Percentiles rank a stretch among this genome's conserved stretches.
phyloP scores from a whole-genome alignment of 306 rosid species.

The Fagus crenata region DNA sequence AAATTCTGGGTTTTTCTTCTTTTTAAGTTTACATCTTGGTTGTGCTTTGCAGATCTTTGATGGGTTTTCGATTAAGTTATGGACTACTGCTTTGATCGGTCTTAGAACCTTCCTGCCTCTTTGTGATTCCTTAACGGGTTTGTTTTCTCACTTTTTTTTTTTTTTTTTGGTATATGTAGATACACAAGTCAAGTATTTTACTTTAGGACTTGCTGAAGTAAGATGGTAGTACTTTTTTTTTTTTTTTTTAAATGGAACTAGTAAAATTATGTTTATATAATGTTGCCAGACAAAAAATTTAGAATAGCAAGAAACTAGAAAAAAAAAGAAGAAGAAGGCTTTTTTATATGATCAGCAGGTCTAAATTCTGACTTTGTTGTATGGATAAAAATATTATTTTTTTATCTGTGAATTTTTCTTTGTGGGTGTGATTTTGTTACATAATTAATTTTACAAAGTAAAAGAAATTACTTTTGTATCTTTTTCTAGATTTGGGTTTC shows the following conservation, averaged over 20 bases:
- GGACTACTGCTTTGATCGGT: slow-evolving; percentile 30
- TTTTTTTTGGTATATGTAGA: not conserved
- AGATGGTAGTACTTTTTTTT: not conserved
- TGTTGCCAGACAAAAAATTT: too few species aligned
- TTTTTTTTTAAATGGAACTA: not conserved
- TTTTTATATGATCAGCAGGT: not conserved
- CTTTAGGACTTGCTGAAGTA: not conserved
- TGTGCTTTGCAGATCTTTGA: slow-evolving; percentile 36
- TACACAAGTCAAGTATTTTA: not conserved
- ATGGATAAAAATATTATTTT: not conserved
- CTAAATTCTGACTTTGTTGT: not conserved
- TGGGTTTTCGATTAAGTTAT: slow-evolving; percentile 35
- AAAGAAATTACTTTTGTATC: not conserved
- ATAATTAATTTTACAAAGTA: not conserved
- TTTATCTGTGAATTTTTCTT: not conserved
- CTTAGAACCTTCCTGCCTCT: slow-evolving; percentile 1
- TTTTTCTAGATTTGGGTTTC: not conserved
- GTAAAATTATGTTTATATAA: not conserved
- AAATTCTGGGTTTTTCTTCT: not conserved
- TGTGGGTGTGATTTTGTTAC: not conserved
- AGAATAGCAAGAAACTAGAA: not conserved
- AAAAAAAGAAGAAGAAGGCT: not conserved
- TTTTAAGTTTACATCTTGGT: slow-evolving; percentile 14
- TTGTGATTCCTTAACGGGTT: slow-evolving; percentile 27
- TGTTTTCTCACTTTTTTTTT: slow-evolving; percentile 17